Evolutionary conservation across 768 basidiomycete species (phyloP), one percentile per base, ranked within the genome.

Genomic region (Auricularia sp.): DNA sequence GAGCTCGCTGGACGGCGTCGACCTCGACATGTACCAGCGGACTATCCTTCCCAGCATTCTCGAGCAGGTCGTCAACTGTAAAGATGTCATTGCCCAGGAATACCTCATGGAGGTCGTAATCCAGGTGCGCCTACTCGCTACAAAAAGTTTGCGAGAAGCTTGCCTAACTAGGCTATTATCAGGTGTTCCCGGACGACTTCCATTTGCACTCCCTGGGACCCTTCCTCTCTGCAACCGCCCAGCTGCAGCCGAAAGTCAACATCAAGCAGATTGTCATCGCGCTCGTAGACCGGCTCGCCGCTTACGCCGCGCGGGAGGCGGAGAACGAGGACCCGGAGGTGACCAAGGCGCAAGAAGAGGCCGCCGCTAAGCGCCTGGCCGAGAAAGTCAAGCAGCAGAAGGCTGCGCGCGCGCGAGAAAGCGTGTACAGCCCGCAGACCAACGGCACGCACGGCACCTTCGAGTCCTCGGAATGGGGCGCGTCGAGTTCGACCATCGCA

Each of bases 31-130:
- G 84, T 98, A 98, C 75, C 86, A 87, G 71, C 80, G 75, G 64
- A 85, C 74, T 33, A 99, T 99, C 68, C 83, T 99, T 6, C 95
- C 97, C 0, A 91, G 90, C 67, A 87, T 98, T 64, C 77, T 98
- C 63, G 94, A 99, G 78, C 97, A 99, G 75, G 91, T 98, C 62
- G 96, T 98, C 66, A 96, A 89, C 72, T 98, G 97, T 77, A 96
- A 97, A 74, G 97, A 99, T 73, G 90, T 95, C 56, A 98, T 98
- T 66, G 97, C 97, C 0, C 97, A 99, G 74, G 97, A 98, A 73
- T 99, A 99, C 75, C 75, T 98, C 58, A 98, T 98, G 97, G 97
- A 99, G 75, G 97, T 98, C 10, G 94, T 99, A 67, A 99, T 99
- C 69, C 97, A 99, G 82, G 93, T 90, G 65, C 13, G 4, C 21